Percentiles rank a stretch among this genome's conserved stretches.
Conservation (phyloP, 1,139 yeast genomes). For the Pichia sp. region DNA sequence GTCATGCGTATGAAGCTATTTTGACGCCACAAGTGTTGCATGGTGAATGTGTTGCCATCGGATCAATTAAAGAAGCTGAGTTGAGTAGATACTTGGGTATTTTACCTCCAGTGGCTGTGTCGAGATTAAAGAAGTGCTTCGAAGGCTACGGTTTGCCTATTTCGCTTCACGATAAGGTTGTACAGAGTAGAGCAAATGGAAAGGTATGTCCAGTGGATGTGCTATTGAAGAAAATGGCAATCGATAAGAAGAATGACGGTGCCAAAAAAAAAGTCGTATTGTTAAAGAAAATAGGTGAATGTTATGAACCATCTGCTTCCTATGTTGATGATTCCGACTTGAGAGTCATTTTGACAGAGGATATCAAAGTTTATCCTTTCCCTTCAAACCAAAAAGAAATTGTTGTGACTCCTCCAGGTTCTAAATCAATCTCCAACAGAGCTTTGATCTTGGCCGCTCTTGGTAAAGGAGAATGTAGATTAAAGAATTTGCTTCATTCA, state of each 20-base stretch:
- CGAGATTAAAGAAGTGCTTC: constrained; percentile 78
- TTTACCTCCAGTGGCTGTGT: constrained; percentile 88
- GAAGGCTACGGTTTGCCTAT: constrained; percentile 84
- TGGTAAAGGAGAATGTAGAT: constrained; percentile 77
- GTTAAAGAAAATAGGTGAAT: constrained; percentile 78
- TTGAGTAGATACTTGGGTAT: constrained; percentile 85
- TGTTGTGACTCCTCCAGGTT: constrained; percentile 83
- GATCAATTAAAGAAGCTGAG: constrained; percentile 94
- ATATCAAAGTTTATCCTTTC: constrained; percentile 61
- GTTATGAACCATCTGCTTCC: constrained; percentile 86
- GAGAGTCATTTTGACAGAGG: constrained; percentile 80
- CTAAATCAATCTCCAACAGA: constrained; percentile 93
- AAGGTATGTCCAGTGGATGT: constrained; percentile 69
- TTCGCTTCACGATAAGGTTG: constrained; percentile 67
- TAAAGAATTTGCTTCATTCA: constrained; percentile 82
- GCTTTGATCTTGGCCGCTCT: constrained; percentile 90
- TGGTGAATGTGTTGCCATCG: constrained; percentile 96
- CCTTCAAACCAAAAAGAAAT: constrained; percentile 38
- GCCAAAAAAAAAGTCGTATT: constrained; percentile 81
- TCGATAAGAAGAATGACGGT: constrained; percentile 96
- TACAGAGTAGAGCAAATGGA: constrained; percentile 62
- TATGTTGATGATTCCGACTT: constrained; percentile 75
- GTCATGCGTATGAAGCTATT: constrained; percentile 97
- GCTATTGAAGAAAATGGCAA: constrained; percentile 79
- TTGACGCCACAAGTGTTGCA: constrained; percentile 94